Evolutionary conservation across 2,329 filamentous ascomycete genomes (phyloP), one percentile per base, ranked within the genome.

Genomic region (Hymenoscyphus infarciens): DNA sequence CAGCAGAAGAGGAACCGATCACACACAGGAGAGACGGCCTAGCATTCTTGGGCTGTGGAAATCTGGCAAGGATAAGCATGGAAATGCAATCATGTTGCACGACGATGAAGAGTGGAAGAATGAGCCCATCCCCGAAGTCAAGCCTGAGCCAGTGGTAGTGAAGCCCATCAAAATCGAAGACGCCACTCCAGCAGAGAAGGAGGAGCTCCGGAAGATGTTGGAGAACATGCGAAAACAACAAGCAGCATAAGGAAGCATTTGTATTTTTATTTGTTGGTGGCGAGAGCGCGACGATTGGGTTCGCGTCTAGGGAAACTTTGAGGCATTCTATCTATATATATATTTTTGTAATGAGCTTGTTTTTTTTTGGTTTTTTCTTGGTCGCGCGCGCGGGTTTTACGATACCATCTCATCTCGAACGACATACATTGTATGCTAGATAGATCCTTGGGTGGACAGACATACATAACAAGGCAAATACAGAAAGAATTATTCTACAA

Each of bases 41-140:
- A 62, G 61, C 38, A 59, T 62, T 19, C 49, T 62, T n/a, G 22
- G 45, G 25, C 45, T 62, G 61, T 62, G 61, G 61, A 38, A 19
- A 2, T 19, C 56, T 3, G 57, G 56, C 13, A 62, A 42, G n/a
- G 61, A 62, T n/a, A 35, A 29, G 35, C 15, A 62, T 45, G 61
- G 61, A 8, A 59, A 59, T 3, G 19, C 22, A 3, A 39, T 62
- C 22, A 62, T 62, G 45, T 29, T 55, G 19, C 56, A 59, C 38
- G 61, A 62, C 25, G 61, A 62, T 22, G 56, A 59, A 31, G 61
- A 62, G 35, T 62, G 56, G 61, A 35, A 45, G 19, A 19, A 49
- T 11, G 42, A 49, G 7, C 42, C 42, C 1, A 11, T 11, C 6
- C n/a, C 42, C 25, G 42, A 49, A 22, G 19, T 22, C n/a, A 35